These are phyloP conservation scores for Skeletonema grethae DNA, from an alignment of 108 stramenopile species.

Conservation along the genomic window DNA sequence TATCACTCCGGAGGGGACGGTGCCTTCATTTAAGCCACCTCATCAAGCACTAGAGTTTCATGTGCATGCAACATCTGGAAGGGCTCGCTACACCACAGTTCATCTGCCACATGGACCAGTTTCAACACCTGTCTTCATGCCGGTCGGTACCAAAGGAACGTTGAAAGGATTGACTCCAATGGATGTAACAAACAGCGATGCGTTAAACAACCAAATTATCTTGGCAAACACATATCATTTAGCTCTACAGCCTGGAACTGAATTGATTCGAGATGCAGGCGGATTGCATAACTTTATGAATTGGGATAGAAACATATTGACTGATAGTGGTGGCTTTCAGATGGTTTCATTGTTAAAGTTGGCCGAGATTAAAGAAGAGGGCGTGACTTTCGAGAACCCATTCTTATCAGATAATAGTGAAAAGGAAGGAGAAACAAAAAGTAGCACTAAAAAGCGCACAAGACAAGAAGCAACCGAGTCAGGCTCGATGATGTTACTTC, in stretches of 20 bases:
- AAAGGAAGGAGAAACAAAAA: constrained; percentile 11
- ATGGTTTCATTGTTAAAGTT: constrained; percentile 95
- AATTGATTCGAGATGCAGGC: constrained; percentile 68
- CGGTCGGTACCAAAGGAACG: constrained; percentile 98
- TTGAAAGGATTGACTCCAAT: constrained; percentile 86
- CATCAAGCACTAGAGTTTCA: constrained; percentile 72
- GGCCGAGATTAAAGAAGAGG: constrained; percentile 95
- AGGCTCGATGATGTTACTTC: constrained; percentile 76
- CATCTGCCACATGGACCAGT: constrained; percentile 85
- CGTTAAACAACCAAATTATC: constrained; percentile 84
- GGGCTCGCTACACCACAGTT: constrained; percentile 74
- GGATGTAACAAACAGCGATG: constrained; percentile 64
- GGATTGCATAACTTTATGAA: constrained; percentile 95
- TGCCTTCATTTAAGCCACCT: constrained; percentile 47
- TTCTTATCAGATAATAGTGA: constrained; percentile 25
- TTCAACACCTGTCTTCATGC: constrained; percentile 97
- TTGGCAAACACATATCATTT: constrained; percentile 98
- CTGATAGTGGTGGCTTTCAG: constrained; percentile 98
- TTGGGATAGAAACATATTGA: constrained; percentile 82
- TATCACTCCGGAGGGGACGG: constrained; percentile 47
- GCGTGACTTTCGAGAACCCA: constrained; percentile 94
- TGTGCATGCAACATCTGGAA: constrained; percentile 63
- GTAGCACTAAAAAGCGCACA: constrained; percentile 3
- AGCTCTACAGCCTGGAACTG: constrained; percentile 92
- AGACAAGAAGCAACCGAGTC: constrained; percentile 20